Percentiles rank a stretch among this genome's conserved stretches.
Conservation (phyloP, 1,284 basidiomycete species). For the Marasmius tenuissimus region DNA sequence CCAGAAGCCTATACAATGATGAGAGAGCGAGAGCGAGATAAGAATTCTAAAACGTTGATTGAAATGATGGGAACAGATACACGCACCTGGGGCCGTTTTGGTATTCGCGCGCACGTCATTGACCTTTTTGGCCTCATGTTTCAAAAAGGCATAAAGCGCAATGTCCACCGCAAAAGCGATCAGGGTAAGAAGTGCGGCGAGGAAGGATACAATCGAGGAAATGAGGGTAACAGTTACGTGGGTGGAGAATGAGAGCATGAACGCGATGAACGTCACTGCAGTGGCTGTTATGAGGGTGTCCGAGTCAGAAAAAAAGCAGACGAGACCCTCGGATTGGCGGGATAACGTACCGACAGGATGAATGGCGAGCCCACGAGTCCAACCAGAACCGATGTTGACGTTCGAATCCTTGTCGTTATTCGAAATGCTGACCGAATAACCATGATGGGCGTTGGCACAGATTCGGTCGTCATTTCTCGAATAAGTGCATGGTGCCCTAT, state of each 20-base stretch:
- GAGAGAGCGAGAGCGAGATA: slow-evolving; percentile 5
- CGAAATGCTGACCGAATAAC: slow-evolving; percentile 48
- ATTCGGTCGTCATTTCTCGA: slow-evolving; percentile 41
- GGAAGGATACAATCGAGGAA: slow-evolving; percentile 58
- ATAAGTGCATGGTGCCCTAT: slow-evolving; percentile 58
- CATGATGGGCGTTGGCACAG: slow-evolving; percentile 48
- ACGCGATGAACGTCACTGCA: slow-evolving; percentile 60
- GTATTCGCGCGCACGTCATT: slow-evolving; percentile 42
- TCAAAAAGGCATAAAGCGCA: slow-evolving; percentile 64
- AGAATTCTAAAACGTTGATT: not conserved
- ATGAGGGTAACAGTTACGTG: slow-evolving; percentile 59
- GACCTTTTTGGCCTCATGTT: slow-evolving; percentile 53
- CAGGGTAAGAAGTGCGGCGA: slow-evolving; percentile 63
- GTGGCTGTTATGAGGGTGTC: slow-evolving; percentile 42
- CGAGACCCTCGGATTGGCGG: not conserved
- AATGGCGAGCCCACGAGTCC: slow-evolving; percentile 72
- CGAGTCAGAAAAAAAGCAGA: slow-evolving; percentile 7
- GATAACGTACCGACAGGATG: slow-evolving; percentile 65
- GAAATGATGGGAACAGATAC: not conserved
- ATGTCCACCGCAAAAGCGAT: slow-evolving; percentile 76
- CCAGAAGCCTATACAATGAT: slow-evolving; percentile 59
- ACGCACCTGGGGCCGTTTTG: slow-evolving; percentile 58
- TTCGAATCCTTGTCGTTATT: slow-evolving; percentile 31
- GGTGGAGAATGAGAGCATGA: slow-evolving; percentile 62
- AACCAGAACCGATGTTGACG: slow-evolving; percentile 51